Conservation (phyloP, 78 protist genomes). For the Dictyostelium intermedium region DNA sequence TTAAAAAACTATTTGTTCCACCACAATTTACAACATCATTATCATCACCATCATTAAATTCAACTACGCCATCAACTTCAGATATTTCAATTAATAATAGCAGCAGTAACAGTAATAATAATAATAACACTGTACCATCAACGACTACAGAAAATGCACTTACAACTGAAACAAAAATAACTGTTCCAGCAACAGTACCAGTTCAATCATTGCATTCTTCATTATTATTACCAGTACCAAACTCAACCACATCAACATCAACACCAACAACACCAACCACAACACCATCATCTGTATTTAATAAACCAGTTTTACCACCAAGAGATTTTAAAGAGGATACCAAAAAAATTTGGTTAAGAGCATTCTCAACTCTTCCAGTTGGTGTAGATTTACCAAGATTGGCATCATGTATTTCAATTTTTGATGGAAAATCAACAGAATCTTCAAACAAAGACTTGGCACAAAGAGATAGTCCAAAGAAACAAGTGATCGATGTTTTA, state of each 20-base stretch:
- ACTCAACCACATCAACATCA: neutral
- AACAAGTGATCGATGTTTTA: slow-evolving; percentile 19
- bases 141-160: neutral
- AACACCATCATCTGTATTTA: neutral
- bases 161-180: neutral
- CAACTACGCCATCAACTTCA: neutral
- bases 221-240: neutral
- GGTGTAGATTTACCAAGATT: slow-evolving; percentile 66
- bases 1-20: slow-evolving; percentile 31
- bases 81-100: neutral
- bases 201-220: slow-evolving; percentile 5
- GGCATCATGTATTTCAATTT: slow-evolving; percentile 46
- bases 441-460: neutral
- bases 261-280: neutral
- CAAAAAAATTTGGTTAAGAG: slow-evolving; percentile 27
- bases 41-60: slow-evolving; percentile 53
- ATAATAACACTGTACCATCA: neutral
- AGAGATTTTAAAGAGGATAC: slow-evolving; percentile 45
- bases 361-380: slow-evolving; percentile 28
- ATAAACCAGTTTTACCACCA: neutral
- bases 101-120: too few relatives aligned
- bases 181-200: neutral
- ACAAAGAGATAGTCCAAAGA: neutral
- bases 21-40: slow-evolving; percentile 36
- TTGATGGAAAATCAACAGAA: neutral